phyloP scores from a whole-genome alignment of 1,139 yeast genomes.

The Hansenula anomala region DNA sequence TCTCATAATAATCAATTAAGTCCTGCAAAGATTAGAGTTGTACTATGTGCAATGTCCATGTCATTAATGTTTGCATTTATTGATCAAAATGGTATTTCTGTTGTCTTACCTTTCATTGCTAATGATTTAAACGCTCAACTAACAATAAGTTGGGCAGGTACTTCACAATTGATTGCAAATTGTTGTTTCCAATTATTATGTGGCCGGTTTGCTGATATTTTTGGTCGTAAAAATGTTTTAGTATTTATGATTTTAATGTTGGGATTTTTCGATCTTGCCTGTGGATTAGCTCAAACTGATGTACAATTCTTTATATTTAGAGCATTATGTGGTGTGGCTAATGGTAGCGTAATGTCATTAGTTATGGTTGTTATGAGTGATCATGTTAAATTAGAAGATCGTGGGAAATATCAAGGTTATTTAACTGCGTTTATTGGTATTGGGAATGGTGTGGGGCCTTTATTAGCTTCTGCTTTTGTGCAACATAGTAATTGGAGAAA shows the following conservation, averaged over 20 bases:
- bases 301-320: conserved; percentile 33
- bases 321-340: conserved; percentile 37
- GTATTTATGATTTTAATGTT: conserved; percentile 32
- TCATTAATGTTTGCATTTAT: conserved; percentile 3
- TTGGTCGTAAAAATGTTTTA: conserved; percentile 35
- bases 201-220: conserved; percentile 39
- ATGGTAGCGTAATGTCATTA: conserved; percentile 34
- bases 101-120: conserved; percentile 39
- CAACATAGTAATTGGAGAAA: conserved; percentile 41
- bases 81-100: conserved; percentile 32
- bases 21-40: background rate
- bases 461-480: conserved; percentile 49
- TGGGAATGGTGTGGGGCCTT: conserved; percentile 54
- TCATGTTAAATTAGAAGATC: conserved; percentile 32
- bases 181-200: conserved; percentile 38
- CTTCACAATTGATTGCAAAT: conserved; percentile 42
- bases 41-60: background rate
- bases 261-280: conserved; percentile 29
- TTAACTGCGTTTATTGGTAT: conserved; percentile 35
- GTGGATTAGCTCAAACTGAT: conserved; percentile 30
- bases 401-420: conserved; percentile 40
- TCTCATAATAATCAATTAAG: conserved; percentile 2
- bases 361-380: conserved; percentile 36
- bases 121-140: conserved; percentile 32
- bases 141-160: conserved; percentile 44